Evolutionary conservation across 1,284 basidiomycete genomes (phyloP), one percentile per base, ranked within the genome.

Genomic region (Trichosporon sp.): DNA sequence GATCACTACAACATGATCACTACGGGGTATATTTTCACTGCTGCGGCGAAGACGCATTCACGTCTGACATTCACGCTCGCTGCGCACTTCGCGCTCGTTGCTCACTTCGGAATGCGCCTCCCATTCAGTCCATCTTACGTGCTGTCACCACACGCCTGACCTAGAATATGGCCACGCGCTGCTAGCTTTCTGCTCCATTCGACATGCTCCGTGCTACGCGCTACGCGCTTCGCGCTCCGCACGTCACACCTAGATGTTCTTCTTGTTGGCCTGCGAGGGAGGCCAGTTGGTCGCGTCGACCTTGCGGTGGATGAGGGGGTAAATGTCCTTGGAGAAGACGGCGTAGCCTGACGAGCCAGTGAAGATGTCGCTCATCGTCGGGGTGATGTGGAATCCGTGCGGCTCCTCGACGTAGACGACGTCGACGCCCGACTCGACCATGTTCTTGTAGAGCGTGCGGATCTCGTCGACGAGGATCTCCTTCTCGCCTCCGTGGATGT

Each of bases 391-490:
- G 25, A 54, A n/a, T 9, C 49, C 49, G 16, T 54, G 49, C 14
- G 49, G 49, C 49, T 54, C 64, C 60, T 65, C 64, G 52, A 61
- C 58, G 25, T 36, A 57, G 2, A 54, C 44, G 14, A 60, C 61
- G 21, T 60, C 58, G 9, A 65, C 58, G 27, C 64, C 64, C 14
- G 46, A 60, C 8, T 23, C 25, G 29, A n/a, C 21, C 64, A 65
- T 65, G n/a, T 44, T 37, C 34, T 46, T 49, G 56, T 58, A 59
- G 10, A 59, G 57, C 19, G 11, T 7, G 36, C 63, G 63, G 34
- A 65, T 62, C 64, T 65, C 60, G 52, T 62, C 64, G 54, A 62
- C 33, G 58, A 65, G 54, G 21, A 62, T 33, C 64, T 65, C 64
- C 37, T 37, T 31, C 57, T 54, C 27, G 19, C 64, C 64, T 4